phyloP scores from a whole-genome alignment of 129 eudicot genomes.

The Glebionis coronaria region DNA sequence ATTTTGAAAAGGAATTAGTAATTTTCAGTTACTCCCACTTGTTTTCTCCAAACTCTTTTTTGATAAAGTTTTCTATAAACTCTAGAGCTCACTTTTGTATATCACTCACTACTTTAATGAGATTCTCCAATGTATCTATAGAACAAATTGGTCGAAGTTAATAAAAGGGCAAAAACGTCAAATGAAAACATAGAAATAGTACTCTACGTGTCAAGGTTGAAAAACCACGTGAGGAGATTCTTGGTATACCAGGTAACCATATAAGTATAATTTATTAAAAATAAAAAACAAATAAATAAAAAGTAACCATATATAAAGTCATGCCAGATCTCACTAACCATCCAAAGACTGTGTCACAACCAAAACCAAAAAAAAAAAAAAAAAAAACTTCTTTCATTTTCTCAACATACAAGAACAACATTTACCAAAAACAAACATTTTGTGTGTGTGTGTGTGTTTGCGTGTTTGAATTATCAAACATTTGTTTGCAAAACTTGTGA shows the following conservation, averaged over 20 bases:
- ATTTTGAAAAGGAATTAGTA: too few species aligned
- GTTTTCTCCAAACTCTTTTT: too few species aligned
- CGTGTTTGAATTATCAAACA: conserved; percentile 33
- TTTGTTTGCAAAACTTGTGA: conserved; percentile 28
- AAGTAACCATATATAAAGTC: conserved; percentile 26
- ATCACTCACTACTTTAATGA: too few species aligned
- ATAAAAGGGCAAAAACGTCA: conserved; percentile 26
- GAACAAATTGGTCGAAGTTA: neutral
- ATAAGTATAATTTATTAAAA: too few species aligned
- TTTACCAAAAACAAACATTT: neutral
- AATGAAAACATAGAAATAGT: conserved; percentile 5
- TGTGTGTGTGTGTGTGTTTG: too few species aligned
- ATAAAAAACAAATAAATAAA: too few species aligned
- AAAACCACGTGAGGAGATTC: conserved; percentile 47
- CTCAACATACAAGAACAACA: neutral
- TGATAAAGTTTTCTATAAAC: too few species aligned
- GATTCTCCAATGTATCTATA: too few species aligned
- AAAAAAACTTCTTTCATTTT: neutral
- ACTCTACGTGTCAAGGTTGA: conserved; percentile 38
- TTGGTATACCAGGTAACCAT: too few species aligned
- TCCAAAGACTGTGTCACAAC: conserved; percentile 30
- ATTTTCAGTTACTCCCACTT: too few species aligned
- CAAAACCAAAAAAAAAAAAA: too few species aligned
- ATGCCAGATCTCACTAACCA: conserved; percentile 49
- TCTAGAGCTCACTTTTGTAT: too few species aligned